A percentile compares a stretch with the other conserved stretches of the same genome.
phyloP scores from a whole-genome alignment of 108 stramenopile genomes.

The Schizochytrium sp. region DNA sequence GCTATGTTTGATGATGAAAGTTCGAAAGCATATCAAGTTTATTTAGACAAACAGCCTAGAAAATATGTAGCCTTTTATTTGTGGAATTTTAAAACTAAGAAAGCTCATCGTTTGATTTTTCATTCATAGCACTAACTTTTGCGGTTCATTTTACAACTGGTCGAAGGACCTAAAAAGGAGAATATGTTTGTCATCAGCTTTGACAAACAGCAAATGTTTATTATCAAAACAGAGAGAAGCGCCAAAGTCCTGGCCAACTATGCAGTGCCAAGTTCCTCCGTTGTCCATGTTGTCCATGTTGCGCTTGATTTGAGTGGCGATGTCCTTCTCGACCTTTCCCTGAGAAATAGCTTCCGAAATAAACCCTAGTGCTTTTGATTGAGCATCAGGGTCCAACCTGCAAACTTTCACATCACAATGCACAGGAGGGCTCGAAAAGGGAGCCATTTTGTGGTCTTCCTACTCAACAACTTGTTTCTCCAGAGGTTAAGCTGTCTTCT shows the following conservation, averaged over 20 bases:
- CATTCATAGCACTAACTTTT: constrained; percentile 1
- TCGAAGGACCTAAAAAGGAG: constrained; percentile 48
- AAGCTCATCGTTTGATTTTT: neutral
- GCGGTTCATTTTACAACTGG: constrained; percentile 18
- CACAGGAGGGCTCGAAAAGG: neutral
- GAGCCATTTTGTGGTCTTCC: neutral
- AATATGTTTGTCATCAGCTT: constrained; percentile 51
- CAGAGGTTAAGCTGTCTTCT: too few species aligned
- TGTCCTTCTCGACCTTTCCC: constrained; percentile 57
- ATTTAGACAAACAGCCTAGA: too few species aligned
- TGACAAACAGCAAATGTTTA: constrained; percentile 51
- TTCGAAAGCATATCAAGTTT: too few species aligned
- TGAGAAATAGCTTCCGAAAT: constrained; percentile 20
- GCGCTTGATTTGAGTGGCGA: constrained; percentile 41
- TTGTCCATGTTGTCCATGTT: constrained; percentile 40
- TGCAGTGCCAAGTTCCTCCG: constrained; percentile 57
- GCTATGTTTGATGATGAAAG: too few species aligned
- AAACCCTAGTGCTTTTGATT: neutral
- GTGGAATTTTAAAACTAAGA: too few species aligned
- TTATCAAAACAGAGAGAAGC: constrained; percentile 58
- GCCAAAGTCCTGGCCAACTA: constrained; percentile 59
- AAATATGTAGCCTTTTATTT: too few species aligned
- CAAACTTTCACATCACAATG: constrained; percentile 33
- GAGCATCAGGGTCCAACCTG: constrained; percentile 1
- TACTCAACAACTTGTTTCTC: too few species aligned